Evolutionary conservation across 306 rosid genomes (phyloP), one percentile per base, ranked within the genome.

Genomic region (Cicer yamashitae): DNA sequence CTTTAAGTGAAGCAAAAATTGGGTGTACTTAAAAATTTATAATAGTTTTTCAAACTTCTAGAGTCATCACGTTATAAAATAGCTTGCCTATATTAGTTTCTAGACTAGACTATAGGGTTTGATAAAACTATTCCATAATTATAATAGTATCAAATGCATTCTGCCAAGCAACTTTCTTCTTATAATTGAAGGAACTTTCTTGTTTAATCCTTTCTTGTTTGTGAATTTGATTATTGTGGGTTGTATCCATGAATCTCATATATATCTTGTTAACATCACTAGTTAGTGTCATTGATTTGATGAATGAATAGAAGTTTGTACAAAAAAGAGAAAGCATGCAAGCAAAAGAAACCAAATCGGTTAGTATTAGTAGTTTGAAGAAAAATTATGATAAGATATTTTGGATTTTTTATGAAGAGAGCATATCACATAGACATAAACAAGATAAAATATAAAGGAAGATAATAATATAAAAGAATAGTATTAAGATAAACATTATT

Each of bases 91-190:
- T 30, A 30, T 30, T 30, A 30, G 5, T 30, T 30, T 69, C 62
- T 8, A 22, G 13, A 57, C 79, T 4, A 50, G 37, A 46, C 6
- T 7, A 3, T 56, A 43, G 74, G 41, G 17, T n/a, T 68, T 70
- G 69, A 58, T 50, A 30, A 30, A 30, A 30, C 34, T 30, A 68
- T 68, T 57, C 54, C 70, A 77, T 56, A 20, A 56, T 41, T 59
- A 30, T 46, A 37, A 59, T 37, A 48, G 30, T 48, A 39, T 17
- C 71, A 61, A 61, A 37, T 18, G 34, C 69, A 56, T 44, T 45
- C 17, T 6, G 77, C 57, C 77, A 73, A 34, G 1, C 63, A 62
- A 37, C 39, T 53, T 63, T 74, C 39, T 38, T 30, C 34, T 30
- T 30, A 30, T 34, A 39, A 50, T 22, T 53, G 15, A 40, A 39